phyloP scores from a whole-genome alignment of 1,284 basidiomycete genomes.

The Leccinum subrobustum region DNA sequence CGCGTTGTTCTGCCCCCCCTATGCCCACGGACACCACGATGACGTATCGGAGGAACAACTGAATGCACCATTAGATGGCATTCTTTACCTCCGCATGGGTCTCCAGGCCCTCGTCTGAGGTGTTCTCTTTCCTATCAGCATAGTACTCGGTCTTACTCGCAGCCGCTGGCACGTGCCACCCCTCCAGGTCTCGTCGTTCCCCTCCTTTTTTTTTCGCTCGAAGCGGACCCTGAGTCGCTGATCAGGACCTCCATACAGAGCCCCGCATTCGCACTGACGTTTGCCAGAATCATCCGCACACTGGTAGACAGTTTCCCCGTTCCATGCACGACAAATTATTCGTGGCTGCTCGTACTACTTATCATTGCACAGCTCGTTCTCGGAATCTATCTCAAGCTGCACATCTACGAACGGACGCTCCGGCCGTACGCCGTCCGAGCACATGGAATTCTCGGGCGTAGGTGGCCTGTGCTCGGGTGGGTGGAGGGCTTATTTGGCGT shows the following conservation, averaged over 20 bases:
- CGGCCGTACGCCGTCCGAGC: constrained; percentile 33
- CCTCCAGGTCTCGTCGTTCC: constrained; percentile 55
- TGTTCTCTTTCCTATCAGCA: constrained; percentile 57
- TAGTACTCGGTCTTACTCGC: constrained; percentile 51
- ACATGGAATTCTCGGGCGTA: constrained; percentile 65
- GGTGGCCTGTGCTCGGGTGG: constrained; percentile 89
- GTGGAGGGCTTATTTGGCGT: constrained; percentile 79
- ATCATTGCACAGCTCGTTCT: no score
- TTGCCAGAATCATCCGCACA: constrained; percentile 56
- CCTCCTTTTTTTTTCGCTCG: background rate
- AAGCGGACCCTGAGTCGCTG: background rate
- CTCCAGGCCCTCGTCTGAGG: constrained; percentile 72
- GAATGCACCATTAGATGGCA: constrained; percentile 67
- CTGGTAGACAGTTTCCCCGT: no score
- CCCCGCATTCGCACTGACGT: constrained; percentile 65
- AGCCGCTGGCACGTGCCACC: constrained; percentile 82
- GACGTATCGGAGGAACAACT: constrained; percentile 60
- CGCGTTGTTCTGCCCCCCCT: background rate
- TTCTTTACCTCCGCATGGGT: constrained; percentile 79
- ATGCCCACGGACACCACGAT: constrained; percentile 63
- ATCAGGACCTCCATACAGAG: constrained; percentile 41
- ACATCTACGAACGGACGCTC: constrained; percentile 79
- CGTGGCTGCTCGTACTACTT: no score
- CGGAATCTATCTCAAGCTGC: constrained; percentile 42
- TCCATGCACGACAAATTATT: no score